These are phyloP conservation scores for Xylaria hypoxylon DNA, from an alignment of 2,329 filamentous ascomycete genomes.

Conservation along the genomic window DNA sequence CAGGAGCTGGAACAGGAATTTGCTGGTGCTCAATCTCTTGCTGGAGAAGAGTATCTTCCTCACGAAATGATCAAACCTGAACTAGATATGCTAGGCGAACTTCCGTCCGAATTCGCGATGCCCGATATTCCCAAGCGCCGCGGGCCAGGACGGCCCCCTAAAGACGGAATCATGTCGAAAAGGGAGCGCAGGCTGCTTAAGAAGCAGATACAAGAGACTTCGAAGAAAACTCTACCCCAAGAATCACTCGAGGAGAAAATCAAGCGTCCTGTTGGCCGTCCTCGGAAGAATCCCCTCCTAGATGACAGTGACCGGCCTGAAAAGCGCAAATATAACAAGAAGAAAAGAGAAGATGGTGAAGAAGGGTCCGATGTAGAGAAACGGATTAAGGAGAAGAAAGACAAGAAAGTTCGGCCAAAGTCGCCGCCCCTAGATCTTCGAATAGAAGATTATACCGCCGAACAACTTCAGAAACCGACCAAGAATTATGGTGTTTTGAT, in stretches of 20 bases:
- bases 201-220: conserved; percentile 66
- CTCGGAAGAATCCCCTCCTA: conserved; percentile 71
- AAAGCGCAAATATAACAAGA: conserved; percentile 75
- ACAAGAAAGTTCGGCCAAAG: conserved; percentile 69
- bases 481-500: conserved; percentile 73
- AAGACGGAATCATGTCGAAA: conserved; percentile 87
- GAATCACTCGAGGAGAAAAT: conserved; percentile 61
- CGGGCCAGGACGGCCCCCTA: conserved; percentile 83
- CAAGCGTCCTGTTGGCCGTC: conserved; percentile 74
- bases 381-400: conserved; percentile 68
- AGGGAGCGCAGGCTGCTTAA: conserved; percentile 74
- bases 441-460: conserved; percentile 66
- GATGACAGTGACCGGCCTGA: conserved; percentile 68
- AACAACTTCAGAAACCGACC: conserved; percentile 70
- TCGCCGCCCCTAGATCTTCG: conserved; percentile 69
- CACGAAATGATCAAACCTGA: conserved; percentile 30
- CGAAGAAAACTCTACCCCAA: conserved; percentile 64
- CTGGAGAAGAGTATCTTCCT: conserved; percentile 21
- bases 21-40: conserved; percentile 23
- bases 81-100: conserved; percentile 29
- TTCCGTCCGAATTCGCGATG: conserved; percentile 52
- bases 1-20: conserved; percentile 6
- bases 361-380: conserved; percentile 68
- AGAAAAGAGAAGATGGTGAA: conserved; percentile 68
- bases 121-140: conserved; percentile 71